Conservation (phyloP, 164 flowering plant genomes). For the Cinnamomum chago region DNA sequence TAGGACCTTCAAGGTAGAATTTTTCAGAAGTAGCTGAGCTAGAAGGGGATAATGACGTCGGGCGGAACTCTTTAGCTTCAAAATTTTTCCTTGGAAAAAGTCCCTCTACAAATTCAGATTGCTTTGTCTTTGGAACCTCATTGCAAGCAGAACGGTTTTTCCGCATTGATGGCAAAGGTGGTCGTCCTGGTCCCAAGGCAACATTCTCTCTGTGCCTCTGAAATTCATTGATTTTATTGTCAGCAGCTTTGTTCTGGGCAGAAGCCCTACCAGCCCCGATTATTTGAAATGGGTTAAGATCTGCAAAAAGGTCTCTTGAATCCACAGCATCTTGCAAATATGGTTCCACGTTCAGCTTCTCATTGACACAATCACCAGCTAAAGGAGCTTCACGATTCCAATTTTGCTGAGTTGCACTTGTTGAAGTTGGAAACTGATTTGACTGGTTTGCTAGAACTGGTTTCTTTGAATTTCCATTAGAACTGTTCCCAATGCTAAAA, state of each 20-base stretch:
- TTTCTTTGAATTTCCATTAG: conserved; percentile 33
- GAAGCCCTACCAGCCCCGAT: conserved; percentile 48
- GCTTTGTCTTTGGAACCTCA: conserved; percentile 70
- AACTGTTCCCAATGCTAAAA: conserved; percentile 25
- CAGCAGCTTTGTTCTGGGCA: conserved; percentile 35
- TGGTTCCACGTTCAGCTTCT: conserved; percentile 60
- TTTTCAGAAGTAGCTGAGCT: conserved; percentile 40
- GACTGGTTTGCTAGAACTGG: conserved; percentile 27
- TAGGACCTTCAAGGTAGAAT: conserved; percentile 26
- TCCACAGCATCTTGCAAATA: conserved; percentile 53
- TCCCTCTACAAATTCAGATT: conserved; percentile 54
- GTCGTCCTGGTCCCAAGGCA: conserved; percentile 47
- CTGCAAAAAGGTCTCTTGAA: conserved; percentile 75
- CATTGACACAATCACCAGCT: conserved; percentile 48
- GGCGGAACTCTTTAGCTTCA: conserved; percentile 34
- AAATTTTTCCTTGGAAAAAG: conserved; percentile 39
- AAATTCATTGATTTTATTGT: conserved; percentile 45
- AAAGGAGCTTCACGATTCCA: conserved; percentile 39
- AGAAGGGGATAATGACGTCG: conserved; percentile 40
- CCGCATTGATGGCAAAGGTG: conserved; percentile 71
- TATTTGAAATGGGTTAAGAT: conserved; percentile 81
- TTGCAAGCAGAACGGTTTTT: conserved; percentile 69
- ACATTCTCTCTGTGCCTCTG: conserved; percentile 45
- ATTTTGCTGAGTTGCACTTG: conserved; percentile 37
- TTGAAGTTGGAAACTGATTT: conserved; percentile 31